Conservation (phyloP, 805 yeast species). For the Lipomyces orientalis region DNA sequence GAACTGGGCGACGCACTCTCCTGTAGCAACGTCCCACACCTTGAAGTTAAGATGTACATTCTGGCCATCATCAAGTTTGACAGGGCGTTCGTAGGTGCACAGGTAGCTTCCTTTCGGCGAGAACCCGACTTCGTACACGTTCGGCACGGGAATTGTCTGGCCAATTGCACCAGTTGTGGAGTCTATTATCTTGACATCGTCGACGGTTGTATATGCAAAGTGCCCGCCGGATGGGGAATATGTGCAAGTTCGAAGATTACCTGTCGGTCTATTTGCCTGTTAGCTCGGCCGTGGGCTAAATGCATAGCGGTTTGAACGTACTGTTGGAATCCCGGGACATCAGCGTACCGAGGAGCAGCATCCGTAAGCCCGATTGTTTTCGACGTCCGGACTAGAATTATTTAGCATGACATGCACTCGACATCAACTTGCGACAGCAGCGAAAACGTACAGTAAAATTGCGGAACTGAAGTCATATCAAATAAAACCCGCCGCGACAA, state of each 20-base stretch:
- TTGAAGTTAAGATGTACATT: constrained; percentile 75
- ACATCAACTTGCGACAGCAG: not conserved
- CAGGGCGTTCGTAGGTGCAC: constrained; percentile 89
- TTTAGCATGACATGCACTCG: not conserved
- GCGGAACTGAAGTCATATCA: constrained; percentile 23
- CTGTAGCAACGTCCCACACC: constrained; percentile 65
- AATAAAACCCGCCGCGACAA: not conserved
- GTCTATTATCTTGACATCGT: constrained; percentile 60
- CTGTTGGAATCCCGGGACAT: constrained; percentile 43
- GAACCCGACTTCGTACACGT: constrained; percentile 80
- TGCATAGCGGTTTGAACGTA: constrained; percentile 35
- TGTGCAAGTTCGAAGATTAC: constrained; percentile 58
- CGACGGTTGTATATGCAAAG: constrained; percentile 76
- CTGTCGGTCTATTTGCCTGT: constrained; percentile 22
- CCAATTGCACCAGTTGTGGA: constrained; percentile 58
- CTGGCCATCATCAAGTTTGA: constrained; percentile 66
- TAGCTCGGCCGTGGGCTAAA: not conserved
- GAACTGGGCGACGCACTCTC: constrained; percentile 62
- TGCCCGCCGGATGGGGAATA: constrained; percentile 71
- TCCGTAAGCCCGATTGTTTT: constrained; percentile 59
- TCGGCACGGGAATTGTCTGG: constrained; percentile 60
- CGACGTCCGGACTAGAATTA: constrained; percentile 59
- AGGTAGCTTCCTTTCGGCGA: constrained; percentile 87
- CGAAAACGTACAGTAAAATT: constrained; percentile 21
- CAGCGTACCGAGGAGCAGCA: constrained; percentile 52